Percentiles rank a stretch among this genome's conserved stretches.
Conservation (phyloP, 495 filamentous ascomycete genomes). For the Penicillium pulvis region DNA sequence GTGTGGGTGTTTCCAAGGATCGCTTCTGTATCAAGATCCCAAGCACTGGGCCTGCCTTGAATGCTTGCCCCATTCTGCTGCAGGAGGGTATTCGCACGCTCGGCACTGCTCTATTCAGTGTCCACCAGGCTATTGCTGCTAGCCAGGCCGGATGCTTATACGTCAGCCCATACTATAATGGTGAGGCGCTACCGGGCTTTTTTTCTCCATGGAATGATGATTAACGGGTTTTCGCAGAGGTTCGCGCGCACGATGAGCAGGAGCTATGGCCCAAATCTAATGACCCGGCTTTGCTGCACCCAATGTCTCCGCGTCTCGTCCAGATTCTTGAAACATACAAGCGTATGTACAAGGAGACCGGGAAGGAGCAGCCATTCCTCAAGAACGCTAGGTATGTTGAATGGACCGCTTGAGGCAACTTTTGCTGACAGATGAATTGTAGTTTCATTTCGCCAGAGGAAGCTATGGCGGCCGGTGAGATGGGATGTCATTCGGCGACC, state of each 20-base stretch:
- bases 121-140: slow-evolving; percentile 58
- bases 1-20: slow-evolving; percentile 39
- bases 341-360: slow-evolving; percentile 43
- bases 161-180: slow-evolving; percentile 56
- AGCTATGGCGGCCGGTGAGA: slow-evolving; percentile 25
- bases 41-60: slow-evolving; percentile 58
- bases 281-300: slow-evolving; percentile 40
- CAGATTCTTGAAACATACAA: slow-evolving; percentile 40
- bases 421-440: slow-evolving; percentile 8
- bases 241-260: slow-evolving; percentile 30
- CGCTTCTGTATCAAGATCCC: slow-evolving; percentile 63
- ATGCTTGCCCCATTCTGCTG: slow-evolving; percentile 53
- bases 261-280: slow-evolving; percentile 32
- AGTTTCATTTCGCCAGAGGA: slow-evolving; percentile 18
- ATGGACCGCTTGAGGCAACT: not conserved
- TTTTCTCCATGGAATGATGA: not conserved
- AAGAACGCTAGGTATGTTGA: slow-evolving; percentile 39
- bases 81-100: slow-evolving; percentile 52
- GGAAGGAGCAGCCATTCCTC: slow-evolving; percentile 43
- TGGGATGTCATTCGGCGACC: slow-evolving; percentile 25
- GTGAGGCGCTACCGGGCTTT: slow-evolving; percentile 3
- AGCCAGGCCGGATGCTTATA: slow-evolving; percentile 55
- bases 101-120: slow-evolving; percentile 58
- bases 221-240: slow-evolving; percentile 12
- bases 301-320: slow-evolving; percentile 39